Evolutionary conservation across 805 yeast genomes (phyloP), one percentile per base, ranked within the genome.

Genomic region (Candida berthetii): DNA sequence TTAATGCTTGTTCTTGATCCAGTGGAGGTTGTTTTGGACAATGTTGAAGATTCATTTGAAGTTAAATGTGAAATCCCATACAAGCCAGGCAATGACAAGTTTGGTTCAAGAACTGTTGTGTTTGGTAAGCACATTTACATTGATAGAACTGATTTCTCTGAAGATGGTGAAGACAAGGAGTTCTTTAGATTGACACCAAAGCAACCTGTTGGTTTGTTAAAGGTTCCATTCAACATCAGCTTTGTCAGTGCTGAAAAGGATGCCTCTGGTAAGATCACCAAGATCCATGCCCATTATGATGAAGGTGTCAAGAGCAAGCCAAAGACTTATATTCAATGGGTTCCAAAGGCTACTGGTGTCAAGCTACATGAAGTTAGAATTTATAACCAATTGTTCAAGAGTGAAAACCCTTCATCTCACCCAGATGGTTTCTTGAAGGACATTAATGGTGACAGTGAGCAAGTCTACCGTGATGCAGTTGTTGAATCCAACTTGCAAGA

Each of bases 291-390:
- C 39, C 76, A 82, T 54, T 93, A 91, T 58, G 85, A 89, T 58
- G 78, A 78, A 48, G 86, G 77, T 42, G 62, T 69, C 17, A 58
- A 60, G 14, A 68, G 66, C 42, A 66, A 62, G 39, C 99, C 99
- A 58, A 93, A 91, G 77, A 90, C 99, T 9, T 93, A 72, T 60
- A 89, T 93, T 57, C 99, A 93, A 68, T 93, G 99, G 99, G 81
- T 93, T 39, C 95, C 96, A 39, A 78, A 79, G 47, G 69, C 81
- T 18, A 74, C 88, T 9, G 90, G 91, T 4, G 70, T 84, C 37
- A 64, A 64, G 41, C 62, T 93, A 42, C 63, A 72, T 25, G 95
- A 93, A 65, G 85, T 90, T 20, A 80, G 98, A 65, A 72, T 87
- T 48, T 89, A 91, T 67, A 85, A 87, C 58, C 91, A 80, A 60